These are phyloP conservation scores for Groenewaldozyma sp. DNA, from an alignment of 1,139 yeast species.

Conservation along the genomic window DNA sequence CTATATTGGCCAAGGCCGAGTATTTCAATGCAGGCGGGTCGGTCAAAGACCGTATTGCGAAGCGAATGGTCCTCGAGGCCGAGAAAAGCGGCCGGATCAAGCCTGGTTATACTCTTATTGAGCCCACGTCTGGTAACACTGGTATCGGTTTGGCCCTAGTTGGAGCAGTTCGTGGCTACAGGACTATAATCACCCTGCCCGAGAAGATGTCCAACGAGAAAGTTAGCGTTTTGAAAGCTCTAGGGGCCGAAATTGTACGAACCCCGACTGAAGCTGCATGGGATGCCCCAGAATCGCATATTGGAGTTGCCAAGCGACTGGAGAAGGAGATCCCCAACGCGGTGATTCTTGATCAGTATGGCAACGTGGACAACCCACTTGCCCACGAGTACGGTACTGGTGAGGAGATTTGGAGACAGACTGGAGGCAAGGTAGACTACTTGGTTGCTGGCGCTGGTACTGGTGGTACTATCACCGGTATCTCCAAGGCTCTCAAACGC, in stretches of 20 bases:
- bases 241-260: conserved; percentile 86
- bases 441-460: conserved; percentile 90
- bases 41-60: conserved; percentile 53
- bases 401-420: conserved; percentile 76
- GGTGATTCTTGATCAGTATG: conserved; percentile 76
- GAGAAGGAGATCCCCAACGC: conserved; percentile 83
- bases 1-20: conserved; percentile 46
- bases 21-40: conserved; percentile 65
- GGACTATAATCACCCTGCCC: conserved; percentile 82
- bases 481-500: conserved; percentile 66
- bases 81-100: conserved; percentile 70
- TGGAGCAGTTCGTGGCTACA: conserved; percentile 80
- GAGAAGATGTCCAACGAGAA: conserved; percentile 92
- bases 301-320: conserved; percentile 76
- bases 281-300: conserved; percentile 88
- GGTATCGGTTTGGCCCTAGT: conserved; percentile 85
- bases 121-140: conserved; percentile 71
- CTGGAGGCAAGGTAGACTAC: conserved; percentile 62
- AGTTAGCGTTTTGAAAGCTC: conserved; percentile 78
- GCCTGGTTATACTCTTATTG: conserved; percentile 80
- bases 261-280: conserved; percentile 92
- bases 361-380: conserved; percentile 67
- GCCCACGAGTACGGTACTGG: conserved; percentile 87
- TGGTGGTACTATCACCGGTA: conserved; percentile 78
- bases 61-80: conserved; percentile 71